phyloP scores from a whole-genome alignment of 2,329 filamentous ascomycete genomes.

The Colletotrichum sojae region DNA sequence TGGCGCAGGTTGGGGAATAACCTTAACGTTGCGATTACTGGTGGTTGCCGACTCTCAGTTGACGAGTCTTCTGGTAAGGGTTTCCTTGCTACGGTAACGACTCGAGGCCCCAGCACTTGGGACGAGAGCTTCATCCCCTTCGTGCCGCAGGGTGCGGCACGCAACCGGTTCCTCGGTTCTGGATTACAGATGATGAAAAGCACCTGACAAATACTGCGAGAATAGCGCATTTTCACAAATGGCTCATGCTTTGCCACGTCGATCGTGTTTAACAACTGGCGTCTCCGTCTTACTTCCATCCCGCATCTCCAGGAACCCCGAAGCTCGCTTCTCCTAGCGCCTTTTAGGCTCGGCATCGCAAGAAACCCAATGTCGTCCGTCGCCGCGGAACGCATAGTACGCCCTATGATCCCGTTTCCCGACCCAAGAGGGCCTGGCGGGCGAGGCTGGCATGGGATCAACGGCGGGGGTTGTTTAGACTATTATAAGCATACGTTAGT shows the following conservation, averaged over 20 bases:
- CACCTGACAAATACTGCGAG: conserved; percentile 10
- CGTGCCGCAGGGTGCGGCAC: not conserved
- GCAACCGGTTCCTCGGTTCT: conserved; percentile 6
- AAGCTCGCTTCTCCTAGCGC: not conserved
- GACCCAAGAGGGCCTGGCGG: not conserved
- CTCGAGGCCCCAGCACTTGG: not conserved
- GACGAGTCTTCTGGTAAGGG: not conserved
- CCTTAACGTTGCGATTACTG: conserved; percentile 9
- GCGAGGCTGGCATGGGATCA: not conserved
- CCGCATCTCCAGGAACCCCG: conserved; percentile 1
- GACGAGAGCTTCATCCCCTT: conserved; percentile 8
- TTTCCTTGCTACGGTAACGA: not conserved
- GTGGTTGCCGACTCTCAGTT: not conserved
- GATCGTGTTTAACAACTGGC: not conserved
- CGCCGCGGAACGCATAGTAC: too few species aligned
- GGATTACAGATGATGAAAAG: conserved; percentile 2
- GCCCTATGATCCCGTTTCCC: not conserved
- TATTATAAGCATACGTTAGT: conserved; percentile 21
- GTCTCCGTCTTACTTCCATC: conserved; percentile 1
- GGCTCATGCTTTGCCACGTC: not conserved
- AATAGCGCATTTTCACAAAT: not conserved
- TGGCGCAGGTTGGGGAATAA: conserved; percentile 3
- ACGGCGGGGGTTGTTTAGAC: conserved; percentile 6
- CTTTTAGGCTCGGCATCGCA: not conserved
- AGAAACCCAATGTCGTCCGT: not conserved